Evolutionary conservation across 257 asterid genomes (phyloP).

Genomic region (Solanum piurae): DNA sequence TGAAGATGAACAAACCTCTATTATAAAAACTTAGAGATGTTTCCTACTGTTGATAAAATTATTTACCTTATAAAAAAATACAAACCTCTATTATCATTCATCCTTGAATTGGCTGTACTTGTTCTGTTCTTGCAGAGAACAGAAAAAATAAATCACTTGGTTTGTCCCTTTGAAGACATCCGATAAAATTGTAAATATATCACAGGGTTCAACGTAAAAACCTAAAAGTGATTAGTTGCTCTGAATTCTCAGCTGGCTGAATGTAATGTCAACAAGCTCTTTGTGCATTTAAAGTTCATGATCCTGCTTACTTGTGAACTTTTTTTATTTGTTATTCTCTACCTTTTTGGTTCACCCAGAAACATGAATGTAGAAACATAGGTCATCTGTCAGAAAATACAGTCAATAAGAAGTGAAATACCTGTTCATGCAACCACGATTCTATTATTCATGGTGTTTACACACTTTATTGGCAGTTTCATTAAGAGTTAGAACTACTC

Average conservation of each 20-base stretch:
- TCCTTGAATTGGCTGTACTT: not conserved
- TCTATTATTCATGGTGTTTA: not conserved
- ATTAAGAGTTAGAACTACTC: not conserved
- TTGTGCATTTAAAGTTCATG: not conserved
- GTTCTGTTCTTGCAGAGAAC: not conserved
- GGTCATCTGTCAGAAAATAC: not conserved
- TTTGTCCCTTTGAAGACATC: conserved; percentile 23
- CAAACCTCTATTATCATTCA: not conserved
- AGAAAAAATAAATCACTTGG: not conserved
- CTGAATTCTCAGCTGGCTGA: not conserved
- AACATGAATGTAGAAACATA: not conserved
- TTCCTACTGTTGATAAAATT: not conserved
- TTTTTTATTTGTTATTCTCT: not conserved
- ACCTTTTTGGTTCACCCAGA: not conserved
- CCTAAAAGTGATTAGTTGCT: not conserved
- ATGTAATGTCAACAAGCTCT: not conserved
- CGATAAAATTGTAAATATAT: conserved; percentile 17
- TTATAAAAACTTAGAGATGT: not conserved
- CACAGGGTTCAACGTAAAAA: not conserved
- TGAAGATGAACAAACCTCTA: not conserved
- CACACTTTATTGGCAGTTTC: not conserved
- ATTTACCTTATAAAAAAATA: not conserved
- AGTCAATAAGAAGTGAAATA: not conserved
- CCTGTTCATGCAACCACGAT: not conserved
- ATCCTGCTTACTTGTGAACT: not conserved